Conservation (phyloP, 2,329 filamentous ascomycete species). For the Amesomyces nigricolor region DNA sequence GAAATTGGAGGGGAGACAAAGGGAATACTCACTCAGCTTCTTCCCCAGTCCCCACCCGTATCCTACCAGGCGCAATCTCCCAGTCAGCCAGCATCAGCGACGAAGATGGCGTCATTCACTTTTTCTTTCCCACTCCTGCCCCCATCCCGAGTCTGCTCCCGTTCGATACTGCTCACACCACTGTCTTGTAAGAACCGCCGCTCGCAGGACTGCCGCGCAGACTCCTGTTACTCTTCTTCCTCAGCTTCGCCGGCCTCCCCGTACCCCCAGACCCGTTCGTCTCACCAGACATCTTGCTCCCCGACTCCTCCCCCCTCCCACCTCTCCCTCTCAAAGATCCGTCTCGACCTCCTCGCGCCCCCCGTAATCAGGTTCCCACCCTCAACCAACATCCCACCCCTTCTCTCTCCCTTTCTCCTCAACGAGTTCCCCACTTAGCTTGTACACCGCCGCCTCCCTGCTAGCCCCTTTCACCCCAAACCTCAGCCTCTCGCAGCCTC, state of each 20-base stretch:
- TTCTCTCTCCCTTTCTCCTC: background rate
- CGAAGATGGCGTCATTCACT: background rate
- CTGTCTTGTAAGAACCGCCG: background rate
- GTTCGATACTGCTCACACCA: too few species aligned
- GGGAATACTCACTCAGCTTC: conserved; percentile 8
- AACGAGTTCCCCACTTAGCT: background rate
- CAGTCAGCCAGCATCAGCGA: conserved; percentile 13
- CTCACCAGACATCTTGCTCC: too few species aligned
- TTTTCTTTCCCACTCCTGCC: background rate
- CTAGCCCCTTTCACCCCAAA: conserved; percentile 6
- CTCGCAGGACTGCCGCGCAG: background rate
- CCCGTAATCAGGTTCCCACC: background rate
- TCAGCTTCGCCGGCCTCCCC: background rate
- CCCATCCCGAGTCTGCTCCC: too few species aligned
- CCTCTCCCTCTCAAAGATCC: too few species aligned
- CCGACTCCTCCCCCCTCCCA: too few species aligned
- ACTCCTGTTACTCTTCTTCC: background rate
- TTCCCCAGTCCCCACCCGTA: background rate
- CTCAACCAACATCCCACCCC: background rate
- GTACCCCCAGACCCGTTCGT: background rate
- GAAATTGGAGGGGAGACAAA: background rate
- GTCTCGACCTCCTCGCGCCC: too few species aligned
- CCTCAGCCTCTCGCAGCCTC: too few species aligned
- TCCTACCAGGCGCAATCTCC: conserved; percentile 20
- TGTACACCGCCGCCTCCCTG: conserved; percentile 7